Conservation (phyloP, 257 asterid genomes). For the Datura wrightii region DNA sequence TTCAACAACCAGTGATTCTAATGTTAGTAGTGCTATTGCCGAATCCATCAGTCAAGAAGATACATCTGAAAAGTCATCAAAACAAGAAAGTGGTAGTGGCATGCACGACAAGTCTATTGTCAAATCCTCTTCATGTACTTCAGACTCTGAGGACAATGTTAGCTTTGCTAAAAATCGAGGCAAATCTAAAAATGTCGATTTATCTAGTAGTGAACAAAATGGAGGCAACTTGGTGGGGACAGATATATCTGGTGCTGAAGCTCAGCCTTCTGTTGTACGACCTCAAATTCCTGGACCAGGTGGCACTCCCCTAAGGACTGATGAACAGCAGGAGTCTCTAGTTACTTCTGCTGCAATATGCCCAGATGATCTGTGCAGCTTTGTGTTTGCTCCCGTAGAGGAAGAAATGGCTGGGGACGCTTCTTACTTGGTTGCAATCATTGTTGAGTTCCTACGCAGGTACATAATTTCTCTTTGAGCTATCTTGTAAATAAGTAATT, state of each 20-base stretch:
- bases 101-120: conserved; percentile 45
- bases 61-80: conserved; percentile 50
- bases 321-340: conserved; percentile 55
- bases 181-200: conserved; percentile 41
- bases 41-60: conserved; percentile 46
- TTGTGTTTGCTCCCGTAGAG: conserved; percentile 74
- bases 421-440: conserved; percentile 74
- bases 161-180: conserved; percentile 35
- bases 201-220: conserved; percentile 51
- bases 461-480: conserved; percentile 35
- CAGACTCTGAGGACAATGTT: conserved; percentile 61
- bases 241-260: conserved; percentile 51
- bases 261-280: conserved; percentile 48
- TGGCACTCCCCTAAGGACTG: conserved; percentile 54
- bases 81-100: conserved; percentile 46
- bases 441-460: conserved; percentile 94
- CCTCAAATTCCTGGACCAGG: conserved; percentile 49
- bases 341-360: conserved; percentile 77
- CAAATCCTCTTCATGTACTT: conserved; percentile 48
- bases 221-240: conserved; percentile 41
- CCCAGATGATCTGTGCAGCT: conserved; percentile 66
- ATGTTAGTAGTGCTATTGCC: conserved; percentile 43
- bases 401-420: conserved; percentile 95
- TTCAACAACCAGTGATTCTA: conserved; percentile 55
- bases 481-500: background rate